A percentile compares a stretch with the other conserved stretches of the same genome.
Evolutionary conservation across 129 eudicot genomes (phyloP).

Genomic region (Logfia minima): DNA sequence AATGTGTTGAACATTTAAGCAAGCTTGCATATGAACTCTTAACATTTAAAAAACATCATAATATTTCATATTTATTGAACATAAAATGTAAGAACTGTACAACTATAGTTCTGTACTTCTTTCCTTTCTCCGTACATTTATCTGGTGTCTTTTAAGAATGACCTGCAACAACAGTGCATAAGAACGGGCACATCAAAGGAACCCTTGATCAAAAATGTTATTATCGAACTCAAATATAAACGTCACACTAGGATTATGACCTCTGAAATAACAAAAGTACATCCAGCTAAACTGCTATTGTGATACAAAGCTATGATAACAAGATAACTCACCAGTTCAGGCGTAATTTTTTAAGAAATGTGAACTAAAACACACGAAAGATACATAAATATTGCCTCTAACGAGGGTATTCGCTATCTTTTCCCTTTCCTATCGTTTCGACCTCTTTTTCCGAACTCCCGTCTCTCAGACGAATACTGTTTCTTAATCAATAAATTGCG

Average conservation of each 20-base stretch:
- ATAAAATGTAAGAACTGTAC: too few species aligned
- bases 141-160: too few species aligned
- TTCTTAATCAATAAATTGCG: slow-evolving; percentile 78
- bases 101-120: too few species aligned
- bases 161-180: too few species aligned
- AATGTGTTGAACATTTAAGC: too few species aligned
- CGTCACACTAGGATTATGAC: neutral
- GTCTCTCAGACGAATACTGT: slow-evolving; percentile 67
- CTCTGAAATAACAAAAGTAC: neutral
- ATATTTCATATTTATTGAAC: too few species aligned
- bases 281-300: neutral
- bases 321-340: neutral
- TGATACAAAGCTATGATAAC: neutral
- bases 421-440: slow-evolving; percentile 69
- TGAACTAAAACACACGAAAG: neutral
- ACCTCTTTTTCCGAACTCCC: slow-evolving; percentile 84
- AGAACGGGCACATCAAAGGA: too few species aligned
- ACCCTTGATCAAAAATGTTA: too few species aligned
- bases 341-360: neutral
- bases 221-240: too few species aligned
- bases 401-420: slow-evolving; percentile 7
- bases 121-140: too few species aligned
- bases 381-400: neutral
- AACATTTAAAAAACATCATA: too few species aligned
- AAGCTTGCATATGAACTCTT: too few species aligned